Base-by-base conservation (phyloP, 495 filamentous ascomycete species). In the Apodospora peruviana region DNA sequence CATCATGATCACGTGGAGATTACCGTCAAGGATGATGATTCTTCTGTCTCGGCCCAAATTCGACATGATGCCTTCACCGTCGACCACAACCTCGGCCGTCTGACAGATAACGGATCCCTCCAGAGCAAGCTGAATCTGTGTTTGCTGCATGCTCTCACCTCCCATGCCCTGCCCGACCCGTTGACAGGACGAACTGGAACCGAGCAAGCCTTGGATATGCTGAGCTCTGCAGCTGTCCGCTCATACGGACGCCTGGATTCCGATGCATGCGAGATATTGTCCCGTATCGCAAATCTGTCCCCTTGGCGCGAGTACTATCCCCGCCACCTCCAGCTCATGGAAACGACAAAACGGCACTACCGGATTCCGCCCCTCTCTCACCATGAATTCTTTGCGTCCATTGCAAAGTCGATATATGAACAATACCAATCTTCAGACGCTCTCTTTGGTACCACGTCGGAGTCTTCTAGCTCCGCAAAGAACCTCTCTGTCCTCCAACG, bases 131-230 rank as follows among this genome's bases (percentile, higher is more conserved):
- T 86, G 0, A 71, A 69, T 43, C 53, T 79, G 9, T 71, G 66
- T 32, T 80, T 79, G 44, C 66, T 87, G 1, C 81, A 87, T 52
- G 82, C 81, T 0, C n/a, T 82, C 0, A 87, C 83, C 0, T 77
- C 81, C 2, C 74, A 69, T 43, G 77, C 70, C 38, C 50, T 86
- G 1, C 72, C 77, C 0, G 85, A 89, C 52, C 66, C 70, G 0
- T 58, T 87, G 0, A 83, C 79, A 0, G 47, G 54, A 0, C 69
- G 62, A 21, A 87, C 81, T 2, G 85, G 85, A 0, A 86, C 81
- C 0, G 84, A 87, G 48, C 68, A 85, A 53, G 71, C 77, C 0
- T 56, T 87, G 1, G 47, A 52, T 0, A 72, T 77, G 19, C 66
- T 86, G 9, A 48, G 51, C 1, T 75, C 71, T 2, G 75, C 76